phyloP scores from a whole-genome alignment of 371 early-diverging fungal genomes.

The Zopfochytrium polystomum region DNA sequence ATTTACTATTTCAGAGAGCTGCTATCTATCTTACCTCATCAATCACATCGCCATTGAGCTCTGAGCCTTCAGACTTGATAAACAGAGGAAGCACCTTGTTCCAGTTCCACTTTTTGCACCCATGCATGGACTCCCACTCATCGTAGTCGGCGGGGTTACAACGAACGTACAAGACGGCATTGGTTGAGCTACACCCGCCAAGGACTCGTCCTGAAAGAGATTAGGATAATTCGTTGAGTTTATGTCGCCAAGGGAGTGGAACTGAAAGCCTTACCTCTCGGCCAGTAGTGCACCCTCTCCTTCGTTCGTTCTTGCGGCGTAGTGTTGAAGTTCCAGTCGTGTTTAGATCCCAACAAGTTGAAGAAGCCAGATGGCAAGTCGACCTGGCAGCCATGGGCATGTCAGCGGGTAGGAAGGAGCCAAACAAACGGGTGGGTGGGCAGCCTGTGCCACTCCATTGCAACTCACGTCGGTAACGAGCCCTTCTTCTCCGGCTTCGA shows the following conservation, averaged over 20 bases:
- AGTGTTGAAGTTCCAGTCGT: slow-evolving; percentile 17
- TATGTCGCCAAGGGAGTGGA: no score
- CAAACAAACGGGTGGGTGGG: no score
- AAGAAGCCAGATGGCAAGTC: slow-evolving; percentile 12
- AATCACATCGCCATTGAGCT: background rate
- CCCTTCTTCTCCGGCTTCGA: slow-evolving; percentile 22
- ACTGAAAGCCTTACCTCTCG: slow-evolving; percentile 25
- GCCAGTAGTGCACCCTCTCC: slow-evolving; percentile 20
- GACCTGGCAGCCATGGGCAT: no score
- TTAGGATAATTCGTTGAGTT: no score
- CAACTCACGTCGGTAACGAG: no score
- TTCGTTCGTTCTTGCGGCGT: background rate
- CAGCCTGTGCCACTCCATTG: no score
- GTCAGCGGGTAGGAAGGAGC: no score
- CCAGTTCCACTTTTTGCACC: slow-evolving; percentile 21
- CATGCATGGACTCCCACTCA: slow-evolving; percentile 19
- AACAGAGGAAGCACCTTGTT: slow-evolving; percentile 18
- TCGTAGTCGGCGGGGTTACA: no score
- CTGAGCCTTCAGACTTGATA: slow-evolving; percentile 12
- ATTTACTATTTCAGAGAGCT: no score
- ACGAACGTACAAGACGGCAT: slow-evolving; percentile 42
- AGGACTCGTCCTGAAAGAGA: slow-evolving; percentile 25
- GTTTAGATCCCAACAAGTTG: background rate
- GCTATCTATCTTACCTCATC: no score
- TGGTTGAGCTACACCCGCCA: slow-evolving; percentile 42